Conservation (phyloP, 306 rosid genomes). For the Canavalia ensiformis region DNA sequence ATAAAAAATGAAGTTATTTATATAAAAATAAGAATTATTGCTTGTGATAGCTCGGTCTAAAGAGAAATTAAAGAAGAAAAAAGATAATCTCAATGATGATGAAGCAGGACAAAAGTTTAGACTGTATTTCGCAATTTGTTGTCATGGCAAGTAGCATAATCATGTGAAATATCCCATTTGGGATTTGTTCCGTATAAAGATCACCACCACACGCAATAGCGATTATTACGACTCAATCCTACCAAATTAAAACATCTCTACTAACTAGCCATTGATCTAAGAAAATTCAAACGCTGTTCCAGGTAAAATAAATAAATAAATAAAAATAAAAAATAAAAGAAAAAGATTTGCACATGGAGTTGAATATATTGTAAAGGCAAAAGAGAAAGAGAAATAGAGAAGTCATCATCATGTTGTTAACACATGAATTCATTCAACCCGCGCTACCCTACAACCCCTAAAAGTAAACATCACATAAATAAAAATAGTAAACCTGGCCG, state of each 20-base stretch:
- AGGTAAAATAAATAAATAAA: too few species aligned
- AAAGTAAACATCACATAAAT: constrained; percentile 11
- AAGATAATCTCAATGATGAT: background rate
- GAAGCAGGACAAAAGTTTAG: background rate
- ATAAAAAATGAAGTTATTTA: too few species aligned
- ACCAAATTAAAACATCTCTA: constrained; percentile 44
- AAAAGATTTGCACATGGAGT: background rate
- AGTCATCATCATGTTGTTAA: constrained; percentile 33
- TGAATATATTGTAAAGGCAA: background rate
- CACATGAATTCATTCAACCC: constrained; percentile 20
- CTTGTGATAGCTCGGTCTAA: background rate
- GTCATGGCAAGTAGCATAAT: background rate
- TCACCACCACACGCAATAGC: background rate
- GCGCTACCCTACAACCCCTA: constrained; percentile 40
- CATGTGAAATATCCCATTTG: constrained; percentile 22
- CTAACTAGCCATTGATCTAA: background rate
- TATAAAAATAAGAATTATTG: background rate
- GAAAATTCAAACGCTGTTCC: background rate
- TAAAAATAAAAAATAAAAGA: background rate
- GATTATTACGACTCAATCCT: constrained; percentile 19
- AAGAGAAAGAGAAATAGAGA: background rate
- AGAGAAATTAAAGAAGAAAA: background rate
- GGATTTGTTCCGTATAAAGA: constrained; percentile 45
- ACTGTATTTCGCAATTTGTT: background rate
- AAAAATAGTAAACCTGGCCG: constrained; percentile 35